Conservation (phyloP, 1,284 basidiomycete species). For the Kalmanozyma brasiliensis region DNA sequence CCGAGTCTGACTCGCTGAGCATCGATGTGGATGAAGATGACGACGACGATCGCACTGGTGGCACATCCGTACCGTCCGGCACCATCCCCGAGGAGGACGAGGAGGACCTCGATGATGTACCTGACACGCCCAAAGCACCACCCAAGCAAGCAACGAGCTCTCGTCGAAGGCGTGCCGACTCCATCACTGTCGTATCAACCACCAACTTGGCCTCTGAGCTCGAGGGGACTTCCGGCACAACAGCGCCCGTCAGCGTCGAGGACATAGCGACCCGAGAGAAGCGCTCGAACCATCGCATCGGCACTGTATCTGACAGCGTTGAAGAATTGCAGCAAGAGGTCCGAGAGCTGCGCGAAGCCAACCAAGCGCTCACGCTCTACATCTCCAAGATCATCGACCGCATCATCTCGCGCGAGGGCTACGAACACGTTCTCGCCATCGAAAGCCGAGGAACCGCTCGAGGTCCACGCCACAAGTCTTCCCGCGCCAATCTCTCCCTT, state of each 20-base stretch:
- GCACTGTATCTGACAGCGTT: constrained; percentile 32
- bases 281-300: constrained; percentile 53
- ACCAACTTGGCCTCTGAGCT: constrained; percentile 76
- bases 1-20: constrained; percentile 29
- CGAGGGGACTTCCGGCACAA: constrained; percentile 77
- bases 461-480: constrained; percentile 35
- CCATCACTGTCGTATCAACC: constrained; percentile 1
- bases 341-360: constrained; percentile 89
- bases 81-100: constrained; percentile 44
- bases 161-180: constrained; percentile 18
- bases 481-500: constrained; percentile 19
- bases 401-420: constrained; percentile 91
- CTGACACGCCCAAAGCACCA: constrained; percentile 48
- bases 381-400: constrained; percentile 96
- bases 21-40: constrained; percentile 24
- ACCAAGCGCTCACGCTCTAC: constrained; percentile 91
- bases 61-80: constrained; percentile 21
- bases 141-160: constrained; percentile 12
- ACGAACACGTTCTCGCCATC: constrained; percentile 88
- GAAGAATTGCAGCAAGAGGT: constrained; percentile 75
- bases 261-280: constrained; percentile 45
- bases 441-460: constrained; percentile 73
- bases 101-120: constrained; percentile 58
- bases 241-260: constrained; percentile 14
- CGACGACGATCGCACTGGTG: constrained; percentile 13